Evolutionary conservation across 345 rosid genomes (phyloP).

Genomic region (Moricandia moricandioides): DNA sequence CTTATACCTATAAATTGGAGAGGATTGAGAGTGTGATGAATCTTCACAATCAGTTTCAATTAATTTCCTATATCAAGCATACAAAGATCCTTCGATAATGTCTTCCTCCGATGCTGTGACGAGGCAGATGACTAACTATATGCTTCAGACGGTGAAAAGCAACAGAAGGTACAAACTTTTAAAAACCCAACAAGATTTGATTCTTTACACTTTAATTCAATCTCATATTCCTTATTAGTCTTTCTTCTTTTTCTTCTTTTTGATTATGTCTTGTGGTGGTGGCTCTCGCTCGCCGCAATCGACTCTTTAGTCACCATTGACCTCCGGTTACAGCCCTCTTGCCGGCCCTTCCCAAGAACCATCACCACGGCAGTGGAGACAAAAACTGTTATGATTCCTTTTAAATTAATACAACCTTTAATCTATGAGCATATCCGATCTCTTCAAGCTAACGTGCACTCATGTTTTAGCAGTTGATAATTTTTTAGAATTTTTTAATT

Average conservation of each 20-base stretch:
- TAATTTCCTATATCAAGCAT: too few relatives aligned
- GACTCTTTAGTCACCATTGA: slow-evolving; percentile 41
- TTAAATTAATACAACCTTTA: slow-evolving; percentile 51
- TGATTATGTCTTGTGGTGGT: slow-evolving; percentile 34
- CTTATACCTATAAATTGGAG: not conserved
- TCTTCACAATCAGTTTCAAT: not conserved
- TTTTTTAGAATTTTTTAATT: not conserved
- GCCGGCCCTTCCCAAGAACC: slow-evolving; percentile 39
- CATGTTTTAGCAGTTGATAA: not conserved
- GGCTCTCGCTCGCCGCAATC: slow-evolving; percentile 46
- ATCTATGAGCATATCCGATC: slow-evolving; percentile 59
- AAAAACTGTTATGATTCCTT: slow-evolving; percentile 16
- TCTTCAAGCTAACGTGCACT: slow-evolving; percentile 48
- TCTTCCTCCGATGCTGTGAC: slow-evolving; percentile 30
- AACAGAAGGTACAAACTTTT: slow-evolving; percentile 26
- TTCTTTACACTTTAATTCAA: not conserved
- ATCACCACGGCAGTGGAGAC: slow-evolving; percentile 37
- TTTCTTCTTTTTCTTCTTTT: not conserved
- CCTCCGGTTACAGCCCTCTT: slow-evolving; percentile 37
- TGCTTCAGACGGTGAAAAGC: slow-evolving; percentile 41
- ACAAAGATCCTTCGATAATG: too few relatives aligned
- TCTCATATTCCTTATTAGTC: not conserved
- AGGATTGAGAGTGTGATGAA: not conserved
- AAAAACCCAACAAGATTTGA: slow-evolving; percentile 12
- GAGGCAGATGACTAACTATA: slow-evolving; percentile 73